Base-by-base conservation (phyloP, 2,329 filamentous ascomycete species). In the Phaeosphaeriaceae sp. region DNA sequence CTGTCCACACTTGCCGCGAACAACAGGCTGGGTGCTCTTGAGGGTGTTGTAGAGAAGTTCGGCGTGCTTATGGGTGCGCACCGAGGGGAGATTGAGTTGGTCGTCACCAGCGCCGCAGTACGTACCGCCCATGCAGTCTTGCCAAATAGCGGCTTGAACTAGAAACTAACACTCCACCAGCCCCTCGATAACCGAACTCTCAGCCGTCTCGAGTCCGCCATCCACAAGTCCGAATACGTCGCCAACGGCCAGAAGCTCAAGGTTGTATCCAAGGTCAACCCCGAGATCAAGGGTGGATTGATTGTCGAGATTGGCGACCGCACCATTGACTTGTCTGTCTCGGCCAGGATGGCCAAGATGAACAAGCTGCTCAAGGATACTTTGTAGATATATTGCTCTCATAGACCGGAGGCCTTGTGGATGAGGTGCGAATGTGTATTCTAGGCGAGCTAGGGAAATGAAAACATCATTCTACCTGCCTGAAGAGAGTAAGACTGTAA, bases 301-400 rank as follows among this genome's bases (percentile, higher is more conserved):
- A 83, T 99, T 68, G 94, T 99, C 76, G 94, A 98, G 84, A 91
- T 98, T 71, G 94, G 93, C 76, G 94, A 98, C 86, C 91, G 94
- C 78, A 98, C 94, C 80, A 97, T 99, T 78, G 95, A 99, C 83
- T 90, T 97, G 72, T 95, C 91, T 82, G 93, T 99, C 76, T 94
- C 94, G 50, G 86, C 91, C 79, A 96, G 94, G 87, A 90, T 99
- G 82, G 87, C 91, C 80, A 96, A 93, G 89, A 92, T 99, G 88
- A 99, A 99, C 92, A 99, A 98, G 90, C 89, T 97, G 80, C 91
- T 99, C 78, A 93, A 87, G 72, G 95, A 99, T 83, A 87, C 90
- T 81, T 86, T 99, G 91, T 99, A 97, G 91, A 93, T 81, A 79
- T 76, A 66, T 50, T 54, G 56, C 60, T 52, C 56, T 55, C 56